phyloP scores from a whole-genome alignment of 1,139 yeast genomes.

The Kodamaea alishanica region DNA sequence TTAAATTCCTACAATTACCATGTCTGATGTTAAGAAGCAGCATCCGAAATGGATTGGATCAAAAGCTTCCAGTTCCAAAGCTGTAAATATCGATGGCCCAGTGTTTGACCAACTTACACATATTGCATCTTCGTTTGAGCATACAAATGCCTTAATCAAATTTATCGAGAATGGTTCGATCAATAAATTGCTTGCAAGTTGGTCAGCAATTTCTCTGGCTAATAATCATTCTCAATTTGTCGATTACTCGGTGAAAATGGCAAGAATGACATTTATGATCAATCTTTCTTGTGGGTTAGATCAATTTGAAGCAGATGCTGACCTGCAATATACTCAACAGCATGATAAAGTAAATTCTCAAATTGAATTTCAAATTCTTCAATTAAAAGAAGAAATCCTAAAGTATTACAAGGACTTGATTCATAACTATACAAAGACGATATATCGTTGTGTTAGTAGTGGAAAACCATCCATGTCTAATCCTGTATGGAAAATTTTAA shows the following conservation, averaged over 20 bases:
- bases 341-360: conserved; percentile 7
- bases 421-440: conserved; percentile 52
- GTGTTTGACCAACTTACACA: conserved; percentile 16
- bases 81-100: conserved; percentile 17
- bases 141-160: conserved; percentile 9
- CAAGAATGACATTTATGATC: conserved; percentile 23
- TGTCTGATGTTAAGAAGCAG: no score
- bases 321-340: neutral
- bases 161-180: conserved; percentile 20
- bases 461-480: conserved; percentile 57
- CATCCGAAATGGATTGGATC: no score
- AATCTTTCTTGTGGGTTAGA: conserved; percentile 14
- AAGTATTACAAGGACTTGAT: conserved; percentile 51
- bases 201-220: conserved; percentile 65
- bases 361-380: conserved; percentile 9
- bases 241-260: conserved; percentile 33
- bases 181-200: conserved; percentile 27
- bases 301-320: conserved; percentile 1
- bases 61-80: no score
- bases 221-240: conserved; percentile 55
- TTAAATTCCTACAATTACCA: no score
- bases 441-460: conserved; percentile 66
- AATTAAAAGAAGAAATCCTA: conserved; percentile 19
- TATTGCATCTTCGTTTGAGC: conserved; percentile 9
- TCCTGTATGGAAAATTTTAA: conserved; percentile 56